Conservation (phyloP, 352 stramenopile genomes). For the Globisporangium camurandrum region DNA sequence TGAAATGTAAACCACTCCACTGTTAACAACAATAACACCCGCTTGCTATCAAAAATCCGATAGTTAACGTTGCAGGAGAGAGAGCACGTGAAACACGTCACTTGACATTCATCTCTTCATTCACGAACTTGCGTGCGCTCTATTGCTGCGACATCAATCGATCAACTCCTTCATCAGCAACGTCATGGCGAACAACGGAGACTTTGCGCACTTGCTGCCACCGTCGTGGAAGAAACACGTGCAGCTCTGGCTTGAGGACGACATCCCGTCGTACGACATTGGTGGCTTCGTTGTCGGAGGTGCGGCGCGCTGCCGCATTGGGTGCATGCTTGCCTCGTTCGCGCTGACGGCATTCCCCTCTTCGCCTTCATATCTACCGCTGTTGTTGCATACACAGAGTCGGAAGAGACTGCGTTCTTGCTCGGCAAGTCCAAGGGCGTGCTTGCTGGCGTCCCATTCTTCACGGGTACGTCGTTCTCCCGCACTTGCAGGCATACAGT, state of each 20-base stretch:
- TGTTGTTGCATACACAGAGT: constrained; percentile 27
- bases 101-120: neutral
- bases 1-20: too few species aligned
- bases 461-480: constrained; percentile 45
- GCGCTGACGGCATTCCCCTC: neutral
- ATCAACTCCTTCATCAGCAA: neutral
- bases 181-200: constrained; percentile 15
- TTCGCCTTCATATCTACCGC: constrained; percentile 2
- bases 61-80: too few species aligned
- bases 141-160: neutral
- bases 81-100: too few species aligned
- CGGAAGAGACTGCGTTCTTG: constrained; percentile 75
- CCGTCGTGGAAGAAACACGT: constrained; percentile 84
- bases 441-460: constrained; percentile 94
- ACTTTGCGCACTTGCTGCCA: constrained; percentile 63
- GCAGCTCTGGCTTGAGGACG: constrained; percentile 93
- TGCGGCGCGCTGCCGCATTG: constrained; percentile 6
- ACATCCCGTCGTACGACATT: constrained; percentile 96
- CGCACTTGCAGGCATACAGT: too few species aligned
- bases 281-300: constrained; percentile 96
- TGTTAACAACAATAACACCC: too few species aligned
- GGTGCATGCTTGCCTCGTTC: neutral
- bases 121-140: neutral
- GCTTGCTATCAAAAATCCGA: too few species aligned
- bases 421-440: constrained; percentile 93